Percentiles rank a stretch among this genome's conserved stretches.
Evolutionary conservation across 208 protist genomes (phyloP).

Genomic region (Trypanosoma theileri): DNA sequence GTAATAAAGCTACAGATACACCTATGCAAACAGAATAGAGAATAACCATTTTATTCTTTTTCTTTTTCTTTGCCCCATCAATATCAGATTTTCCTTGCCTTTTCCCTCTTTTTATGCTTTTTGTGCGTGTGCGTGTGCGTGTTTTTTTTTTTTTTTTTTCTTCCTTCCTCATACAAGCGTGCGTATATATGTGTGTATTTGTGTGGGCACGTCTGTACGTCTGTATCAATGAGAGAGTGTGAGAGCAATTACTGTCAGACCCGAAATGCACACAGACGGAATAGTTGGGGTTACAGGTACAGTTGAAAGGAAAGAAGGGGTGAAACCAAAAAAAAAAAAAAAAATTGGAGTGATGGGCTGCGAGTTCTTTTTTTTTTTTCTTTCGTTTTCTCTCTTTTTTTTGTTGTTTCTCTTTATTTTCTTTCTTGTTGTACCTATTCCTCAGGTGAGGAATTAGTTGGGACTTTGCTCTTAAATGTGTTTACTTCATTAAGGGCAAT

Average conservation of each 20-base stretch:
- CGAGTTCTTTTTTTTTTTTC: conserved; percentile 9
- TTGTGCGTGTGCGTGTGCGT: neutral
- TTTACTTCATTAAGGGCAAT: no score
- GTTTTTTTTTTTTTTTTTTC: no score
- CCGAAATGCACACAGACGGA: no score
- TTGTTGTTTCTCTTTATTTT: conserved; percentile 3
- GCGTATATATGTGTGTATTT: conserved; percentile 1
- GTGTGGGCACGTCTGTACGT: neutral
- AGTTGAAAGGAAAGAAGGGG: no score
- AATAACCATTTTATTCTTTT: no score
- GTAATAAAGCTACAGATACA: no score
- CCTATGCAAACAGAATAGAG: no score
- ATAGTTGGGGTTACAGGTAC: no score
- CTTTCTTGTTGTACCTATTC: neutral
- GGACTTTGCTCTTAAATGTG: no score
- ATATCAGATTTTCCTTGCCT: no score
- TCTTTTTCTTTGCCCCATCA: no score
- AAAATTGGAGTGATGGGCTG: neutral
- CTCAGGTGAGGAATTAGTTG: neutral
- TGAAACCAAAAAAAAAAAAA: neutral
- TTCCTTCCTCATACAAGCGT: no score
- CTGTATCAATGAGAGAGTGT: neutral
- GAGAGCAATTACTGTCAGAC: conserved; percentile 5
- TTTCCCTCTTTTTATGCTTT: neutral
- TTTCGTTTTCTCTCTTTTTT: conserved; percentile 27